Percentiles rank a stretch among this genome's conserved stretches.
Conservation (phyloP, 768 basidiomycete genomes). For the Lepiota brunneoincarnata region DNA sequence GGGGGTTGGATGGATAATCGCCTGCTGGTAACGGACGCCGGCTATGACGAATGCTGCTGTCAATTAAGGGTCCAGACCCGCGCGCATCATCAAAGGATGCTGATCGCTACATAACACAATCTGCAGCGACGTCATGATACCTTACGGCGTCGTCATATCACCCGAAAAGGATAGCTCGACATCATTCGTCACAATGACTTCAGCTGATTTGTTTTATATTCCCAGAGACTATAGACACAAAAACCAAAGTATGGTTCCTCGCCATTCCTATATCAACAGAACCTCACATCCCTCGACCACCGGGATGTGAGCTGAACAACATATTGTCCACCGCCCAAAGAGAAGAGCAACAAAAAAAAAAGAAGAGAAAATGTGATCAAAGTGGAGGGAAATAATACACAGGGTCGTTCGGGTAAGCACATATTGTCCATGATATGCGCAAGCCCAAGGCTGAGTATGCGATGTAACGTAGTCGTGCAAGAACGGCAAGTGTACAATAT, state of each 20-base stretch:
- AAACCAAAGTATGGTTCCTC: not conserved
- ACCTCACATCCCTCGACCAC: conserved; percentile 3
- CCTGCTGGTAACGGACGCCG: too few species aligned
- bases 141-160: not conserved
- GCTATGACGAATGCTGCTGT: not conserved
- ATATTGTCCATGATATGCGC: not conserved
- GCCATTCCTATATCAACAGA: conserved; percentile 5
- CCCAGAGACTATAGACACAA: conserved; percentile 6
- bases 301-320: not conserved
- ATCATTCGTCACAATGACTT: conserved; percentile 6
- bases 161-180: not conserved
- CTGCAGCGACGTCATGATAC: conserved; percentile 6
- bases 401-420: conserved; percentile 3
- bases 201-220: not conserved
- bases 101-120: not conserved
- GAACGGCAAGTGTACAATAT: conserved; percentile 8
- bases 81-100: not conserved
- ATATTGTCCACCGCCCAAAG: conserved; percentile 19
- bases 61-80: not conserved
- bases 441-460: conserved; percentile 6
- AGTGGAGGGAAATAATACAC: conserved; percentile 7
- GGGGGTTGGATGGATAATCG: too few species aligned
- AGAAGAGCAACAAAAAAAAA: conserved; percentile 12
- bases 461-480: conserved; percentile 6
- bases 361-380: conserved; percentile 3